phyloP scores from a whole-genome alignment of 2,329 filamentous ascomycete genomes.

The Thielaviopsis cerberus region DNA sequence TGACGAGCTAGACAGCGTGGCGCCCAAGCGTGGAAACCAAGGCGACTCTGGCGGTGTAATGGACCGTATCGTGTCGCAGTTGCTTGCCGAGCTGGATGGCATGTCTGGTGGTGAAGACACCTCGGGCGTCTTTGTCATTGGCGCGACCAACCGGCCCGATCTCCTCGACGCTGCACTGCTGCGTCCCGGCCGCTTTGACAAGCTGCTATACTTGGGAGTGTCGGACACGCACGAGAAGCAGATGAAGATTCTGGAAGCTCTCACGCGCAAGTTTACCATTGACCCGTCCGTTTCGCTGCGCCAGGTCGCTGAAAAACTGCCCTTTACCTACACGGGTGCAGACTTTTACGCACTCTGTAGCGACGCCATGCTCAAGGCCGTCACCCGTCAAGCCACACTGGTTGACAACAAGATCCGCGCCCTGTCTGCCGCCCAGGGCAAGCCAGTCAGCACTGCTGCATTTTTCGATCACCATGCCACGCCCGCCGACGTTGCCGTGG shows the following conservation, averaged over 20 bases:
- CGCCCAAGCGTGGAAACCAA: conserved; percentile 90
- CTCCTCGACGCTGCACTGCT: conserved; percentile 77
- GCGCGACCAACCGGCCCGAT: conserved; percentile 87
- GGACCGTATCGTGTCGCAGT: conserved; percentile 89
- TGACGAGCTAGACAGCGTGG: conserved; percentile 81
- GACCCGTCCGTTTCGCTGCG: conserved; percentile 59
- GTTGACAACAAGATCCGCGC: conserved; percentile 69
- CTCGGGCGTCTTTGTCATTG: conserved; percentile 89
- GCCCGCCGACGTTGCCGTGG: conserved; percentile 64
- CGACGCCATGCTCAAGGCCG: conserved; percentile 96
- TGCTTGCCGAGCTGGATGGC: conserved; percentile 86
- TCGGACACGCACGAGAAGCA: conserved; percentile 96
- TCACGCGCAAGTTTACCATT: conserved; percentile 90
- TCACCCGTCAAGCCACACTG: conserved; percentile 68
- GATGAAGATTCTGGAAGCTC: conserved; percentile 75
- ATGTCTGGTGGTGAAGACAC: conserved; percentile 51
- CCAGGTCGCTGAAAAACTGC: conserved; percentile 56
- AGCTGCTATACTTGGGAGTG: conserved; percentile 93
- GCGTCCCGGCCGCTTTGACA: conserved; percentile 83
- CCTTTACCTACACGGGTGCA: conserved; percentile 92
- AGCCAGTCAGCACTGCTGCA: conserved; percentile 63
- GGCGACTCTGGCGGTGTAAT: conserved; percentile 94
- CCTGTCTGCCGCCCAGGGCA: conserved; percentile 35
- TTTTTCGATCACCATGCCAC: conserved; percentile 89
- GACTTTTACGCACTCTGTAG: conserved; percentile 95